Evolutionary conservation across 768 basidiomycete species (phyloP), one percentile per base, ranked within the genome.

Genomic region (Termitomyces sp.): DNA sequence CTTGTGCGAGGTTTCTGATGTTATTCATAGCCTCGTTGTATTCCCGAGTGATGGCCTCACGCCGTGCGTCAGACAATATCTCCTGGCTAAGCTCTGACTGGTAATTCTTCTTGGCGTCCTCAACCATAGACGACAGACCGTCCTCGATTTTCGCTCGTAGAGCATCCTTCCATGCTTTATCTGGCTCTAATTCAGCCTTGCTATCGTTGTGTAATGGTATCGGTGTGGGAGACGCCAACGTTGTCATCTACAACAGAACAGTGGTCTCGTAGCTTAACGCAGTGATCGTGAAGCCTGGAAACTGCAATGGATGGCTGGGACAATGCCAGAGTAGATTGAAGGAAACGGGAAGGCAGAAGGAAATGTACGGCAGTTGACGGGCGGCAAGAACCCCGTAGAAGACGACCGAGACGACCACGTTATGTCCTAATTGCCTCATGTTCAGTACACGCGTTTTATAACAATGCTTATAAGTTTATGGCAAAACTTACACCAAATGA

Each of bases 61-160:
- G 68, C 21, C 55, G 63, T 21, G 64, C 62, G 23, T 51, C 51
- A 14, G 64, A 70, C 17, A 73, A 62, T 65, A 79, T 59, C 55
- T 67, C 63, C 68, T 77, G 68, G 64, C 75, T 73, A 14, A 89
- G 71, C 65, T 82, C 77, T 15, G 71, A 68, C 37, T 82, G 75
- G 38, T 82, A 68, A 56, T 80, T 82, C 56, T 81, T 77, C 69
- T 84, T 84, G 19, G 88, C 82, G 57, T 86, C 86, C 54, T 84
- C 78, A 58, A 87, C 66, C 72, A 80, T 75, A 31, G 64, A 54
- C 49, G 67, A 54, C 21, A 76, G 64, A 8, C 70, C 71, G 2
- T 74, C 72, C 61, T 83, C 80, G 63, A 90, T 87, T 63, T 75
- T 73, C 33, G 58, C 63, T 63, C 65, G 72, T 62, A 82, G 70